A percentile compares a stretch with the other conserved stretches of the same genome.
Evolutionary conservation across 202 grass and related monocot species (phyloP).

Genomic region (Saccharum hybrid): DNA sequence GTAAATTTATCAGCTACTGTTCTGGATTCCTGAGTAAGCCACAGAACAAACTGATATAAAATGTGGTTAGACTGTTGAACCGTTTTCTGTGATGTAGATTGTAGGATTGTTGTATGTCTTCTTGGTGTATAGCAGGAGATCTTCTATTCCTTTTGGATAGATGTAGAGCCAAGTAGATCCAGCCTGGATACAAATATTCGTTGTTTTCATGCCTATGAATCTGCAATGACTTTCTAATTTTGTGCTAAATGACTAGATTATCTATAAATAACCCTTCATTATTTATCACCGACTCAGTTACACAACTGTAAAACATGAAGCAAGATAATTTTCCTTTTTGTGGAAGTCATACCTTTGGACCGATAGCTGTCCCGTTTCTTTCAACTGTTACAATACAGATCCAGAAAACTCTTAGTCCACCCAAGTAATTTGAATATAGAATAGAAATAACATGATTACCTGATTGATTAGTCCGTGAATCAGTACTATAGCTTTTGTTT

Average conservation of each 20-base stretch:
- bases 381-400: slow-evolving; percentile 57
- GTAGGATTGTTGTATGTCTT: slow-evolving; percentile 78
- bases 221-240: slow-evolving; percentile 10
- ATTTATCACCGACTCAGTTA: neutral
- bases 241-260: slow-evolving; percentile 17
- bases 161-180: slow-evolving; percentile 72
- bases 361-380: slow-evolving; percentile 73
- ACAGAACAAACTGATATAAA: slow-evolving; percentile 8
- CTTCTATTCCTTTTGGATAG: slow-evolving; percentile 82
- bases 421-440: slow-evolving; percentile 19
- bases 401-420: slow-evolving; percentile 48
- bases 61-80: slow-evolving; percentile 40
- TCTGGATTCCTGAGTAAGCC: slow-evolving; percentile 28
- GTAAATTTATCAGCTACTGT: slow-evolving; percentile 1
- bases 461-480: slow-evolving; percentile 65
- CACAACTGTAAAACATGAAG: neutral
- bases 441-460: slow-evolving; percentile 48
- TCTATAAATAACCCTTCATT: slow-evolving; percentile 4
- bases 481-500: slow-evolving; percentile 65
- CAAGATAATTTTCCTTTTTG: slow-evolving; percentile 1
- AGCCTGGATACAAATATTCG: slow-evolving; percentile 51
- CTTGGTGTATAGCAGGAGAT: slow-evolving; percentile 75
- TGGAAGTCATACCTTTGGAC: slow-evolving; percentile 64
- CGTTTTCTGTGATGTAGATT: slow-evolving; percentile 97
- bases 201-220: slow-evolving; percentile 12